Percentiles rank a stretch among this genome's conserved stretches.
Evolutionary conservation across 2,329 filamentous ascomycete genomes (phyloP).

Genomic region (Lachnellula occidentalis): DNA sequence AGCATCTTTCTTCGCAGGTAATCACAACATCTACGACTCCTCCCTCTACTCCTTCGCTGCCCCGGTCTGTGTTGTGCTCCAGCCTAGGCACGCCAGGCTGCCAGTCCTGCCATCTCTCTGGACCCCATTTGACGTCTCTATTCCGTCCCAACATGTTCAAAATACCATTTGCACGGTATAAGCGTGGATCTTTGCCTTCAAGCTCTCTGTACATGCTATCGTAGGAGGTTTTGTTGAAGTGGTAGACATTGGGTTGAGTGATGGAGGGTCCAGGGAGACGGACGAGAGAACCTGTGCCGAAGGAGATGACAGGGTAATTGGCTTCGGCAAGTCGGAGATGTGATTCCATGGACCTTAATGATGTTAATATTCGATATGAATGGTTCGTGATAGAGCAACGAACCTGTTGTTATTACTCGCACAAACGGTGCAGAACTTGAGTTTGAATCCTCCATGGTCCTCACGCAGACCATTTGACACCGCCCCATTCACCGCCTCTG

Average conservation of each 20-base stretch:
- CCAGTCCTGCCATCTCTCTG: conserved; percentile 98
- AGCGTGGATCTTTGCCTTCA: conserved; percentile 72
- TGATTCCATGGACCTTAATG: conserved; percentile 90
- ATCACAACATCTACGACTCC: conserved; percentile 92
- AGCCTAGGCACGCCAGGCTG: conserved; percentile 77
- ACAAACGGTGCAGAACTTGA: conserved; percentile 98
- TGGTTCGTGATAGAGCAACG: background rate
- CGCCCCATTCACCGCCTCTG: conserved; percentile 14
- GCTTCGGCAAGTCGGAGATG: conserved; percentile 85
- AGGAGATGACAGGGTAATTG: conserved; percentile 92
- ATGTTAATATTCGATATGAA: background rate
- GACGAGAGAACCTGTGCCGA: conserved; percentile 92
- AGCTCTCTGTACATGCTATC: conserved; percentile 92
- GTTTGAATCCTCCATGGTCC: conserved; percentile 59
- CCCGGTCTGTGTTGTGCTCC: conserved; percentile 70
- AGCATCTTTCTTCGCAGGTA: conserved; percentile 95
- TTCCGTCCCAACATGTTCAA: conserved; percentile 95
- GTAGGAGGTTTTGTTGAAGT: conserved; percentile 96
- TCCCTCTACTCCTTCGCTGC: conserved; percentile 74
- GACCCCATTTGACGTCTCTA: conserved; percentile 85
- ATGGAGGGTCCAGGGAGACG: conserved; percentile 88
- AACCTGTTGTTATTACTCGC: conserved; percentile 97
- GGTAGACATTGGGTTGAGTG: conserved; percentile 91
- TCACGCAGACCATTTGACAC: conserved; percentile 18
- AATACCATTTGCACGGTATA: conserved; percentile 89